Evolutionary conservation across 345 rosid species (phyloP).

Genomic region (Brassica cretica): DNA sequence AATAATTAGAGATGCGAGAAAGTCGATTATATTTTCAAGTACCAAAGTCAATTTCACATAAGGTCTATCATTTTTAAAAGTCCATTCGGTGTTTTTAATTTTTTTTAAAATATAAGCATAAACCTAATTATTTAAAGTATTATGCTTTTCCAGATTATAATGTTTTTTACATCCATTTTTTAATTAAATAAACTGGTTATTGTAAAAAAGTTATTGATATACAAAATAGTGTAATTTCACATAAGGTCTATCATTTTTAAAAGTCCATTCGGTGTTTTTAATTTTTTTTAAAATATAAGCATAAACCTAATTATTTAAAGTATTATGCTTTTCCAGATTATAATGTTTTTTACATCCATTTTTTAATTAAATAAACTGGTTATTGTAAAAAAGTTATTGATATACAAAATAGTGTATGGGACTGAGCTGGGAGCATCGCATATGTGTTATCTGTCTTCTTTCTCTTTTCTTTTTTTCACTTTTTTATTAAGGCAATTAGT

Average conservation of each 20-base stretch:
- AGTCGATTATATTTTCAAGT: neutral
- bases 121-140: neutral
- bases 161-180: neutral
- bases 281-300: neutral
- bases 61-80: neutral
- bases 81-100: neutral
- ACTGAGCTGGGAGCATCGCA: slow-evolving; percentile 7
- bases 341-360: neutral
- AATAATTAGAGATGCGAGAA: neutral
- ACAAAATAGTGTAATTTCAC: neutral
- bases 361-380: neutral
- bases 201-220: neutral
- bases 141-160: neutral
- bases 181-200: neutral
- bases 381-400: neutral
- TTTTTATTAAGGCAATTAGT: slow-evolving; percentile 8
- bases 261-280: neutral
- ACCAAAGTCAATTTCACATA: neutral
- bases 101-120: neutral
- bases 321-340: neutral
- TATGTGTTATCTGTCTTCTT: slow-evolving; percentile 15
- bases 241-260: neutral
- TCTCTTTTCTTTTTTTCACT: neutral
- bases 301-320: neutral
- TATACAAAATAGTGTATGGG: neutral